phyloP scores from a whole-genome alignment of 2,329 filamentous ascomycete genomes.

The Fusarium sp. region DNA sequence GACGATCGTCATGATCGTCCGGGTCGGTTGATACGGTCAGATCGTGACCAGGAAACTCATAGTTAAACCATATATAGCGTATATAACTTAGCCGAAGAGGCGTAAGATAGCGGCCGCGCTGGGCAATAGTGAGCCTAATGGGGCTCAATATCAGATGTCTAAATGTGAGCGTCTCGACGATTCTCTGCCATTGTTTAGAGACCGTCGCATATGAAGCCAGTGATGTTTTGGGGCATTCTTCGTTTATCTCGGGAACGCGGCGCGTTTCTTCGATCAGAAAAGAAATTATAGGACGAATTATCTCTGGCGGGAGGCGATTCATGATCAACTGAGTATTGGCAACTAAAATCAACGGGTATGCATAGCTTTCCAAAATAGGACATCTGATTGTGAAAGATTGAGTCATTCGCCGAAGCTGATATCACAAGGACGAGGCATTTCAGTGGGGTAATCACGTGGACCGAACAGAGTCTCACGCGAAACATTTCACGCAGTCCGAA shows the following conservation, averaged over 20 bases:
- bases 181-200: neutral
- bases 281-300: neutral
- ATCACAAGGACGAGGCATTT: neutral
- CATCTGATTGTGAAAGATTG: neutral
- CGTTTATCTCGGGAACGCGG: neutral
- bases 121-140: neutral
- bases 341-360: no score
- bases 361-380: neutral
- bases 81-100: neutral
- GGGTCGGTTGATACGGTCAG: neutral
- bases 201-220: neutral
- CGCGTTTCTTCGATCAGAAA: neutral
- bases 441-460: neutral
- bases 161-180: constrained; percentile 1
- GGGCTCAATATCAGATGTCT: neutral
- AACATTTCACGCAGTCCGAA: neutral
- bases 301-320: neutral
- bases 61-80: constrained; percentile 10
- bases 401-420: neutral
- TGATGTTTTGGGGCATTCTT: neutral
- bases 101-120: neutral
- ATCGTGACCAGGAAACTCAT: constrained; percentile 13
- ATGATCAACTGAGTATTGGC: neutral
- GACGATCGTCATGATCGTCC: neutral
- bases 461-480: neutral